A percentile compares a stretch with the other conserved stretches of the same genome.
Conservation (phyloP, 129 eudicot genomes). For the Deinandra increscens region DNA sequence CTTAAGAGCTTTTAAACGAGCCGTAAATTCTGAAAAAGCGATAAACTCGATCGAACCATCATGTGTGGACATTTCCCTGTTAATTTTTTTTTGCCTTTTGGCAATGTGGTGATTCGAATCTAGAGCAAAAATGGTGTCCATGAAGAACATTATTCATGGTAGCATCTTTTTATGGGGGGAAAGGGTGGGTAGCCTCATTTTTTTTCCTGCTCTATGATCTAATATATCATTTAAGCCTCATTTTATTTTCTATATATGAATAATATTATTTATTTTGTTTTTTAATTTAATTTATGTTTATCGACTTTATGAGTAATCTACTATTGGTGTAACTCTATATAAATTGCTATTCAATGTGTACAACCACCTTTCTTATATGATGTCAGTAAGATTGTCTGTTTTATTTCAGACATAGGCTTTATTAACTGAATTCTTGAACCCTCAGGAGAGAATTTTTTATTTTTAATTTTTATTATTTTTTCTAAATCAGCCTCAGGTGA, state of each 20-base stretch:
- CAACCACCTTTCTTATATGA: constrained; percentile 17
- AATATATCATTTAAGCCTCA: too few relatives aligned
- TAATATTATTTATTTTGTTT: background rate
- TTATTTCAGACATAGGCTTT: constrained; percentile 13
- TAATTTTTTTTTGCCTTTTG: background rate
- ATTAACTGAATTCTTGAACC: background rate
- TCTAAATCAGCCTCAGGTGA: background rate
- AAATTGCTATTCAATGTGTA: constrained; percentile 17
- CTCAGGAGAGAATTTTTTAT: background rate
- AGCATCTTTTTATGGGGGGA: background rate
- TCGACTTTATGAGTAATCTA: background rate
- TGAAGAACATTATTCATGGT: constrained; percentile 4
- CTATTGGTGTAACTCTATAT: background rate
- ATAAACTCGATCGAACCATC: too few relatives aligned
- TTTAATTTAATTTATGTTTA: background rate
- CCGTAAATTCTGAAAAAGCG: background rate
- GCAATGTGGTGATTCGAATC: background rate
- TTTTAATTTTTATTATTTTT: too few relatives aligned
- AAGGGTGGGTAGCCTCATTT: background rate
- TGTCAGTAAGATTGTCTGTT: constrained; percentile 29
- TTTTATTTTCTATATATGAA: background rate
- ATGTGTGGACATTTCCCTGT: background rate
- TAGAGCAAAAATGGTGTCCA: constrained; percentile 1
- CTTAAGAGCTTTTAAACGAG: background rate
- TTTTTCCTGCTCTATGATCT: too few relatives aligned